Base-by-base conservation (phyloP, 345 rosid genomes). In the Punica granatum region DNA sequence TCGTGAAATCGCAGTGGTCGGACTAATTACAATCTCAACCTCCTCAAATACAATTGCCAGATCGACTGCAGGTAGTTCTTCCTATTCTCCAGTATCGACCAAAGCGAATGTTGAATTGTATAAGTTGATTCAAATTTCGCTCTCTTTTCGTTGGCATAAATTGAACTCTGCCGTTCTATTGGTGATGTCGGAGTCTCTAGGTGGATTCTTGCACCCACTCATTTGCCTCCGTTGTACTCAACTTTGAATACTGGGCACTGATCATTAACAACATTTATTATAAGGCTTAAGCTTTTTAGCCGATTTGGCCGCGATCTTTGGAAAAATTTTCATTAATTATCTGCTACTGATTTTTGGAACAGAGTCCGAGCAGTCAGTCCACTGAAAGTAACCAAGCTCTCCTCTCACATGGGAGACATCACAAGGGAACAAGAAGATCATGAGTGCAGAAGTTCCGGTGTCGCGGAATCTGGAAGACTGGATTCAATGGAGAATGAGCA, bases 31-130 rank as follows among this genome's bases (percentile, higher is more conserved):
- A 78, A 80, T 69, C 79, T 86, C 48, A 75, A 80, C 73, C 92
- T 94, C 59, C 82, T 94, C 65, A 89, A 85, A 76, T 94, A 94
- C 77, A 81, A 91, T 30, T 94, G 99, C 85, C 81, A 76, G 13
- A 78, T 94, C 3, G 83, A 84, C 26, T 89, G 97, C 92, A 93
- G 96, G 98, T 93, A 67, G 36, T 69, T n/a, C 37, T 6, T 44
- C 8, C 41, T 59, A 21, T 26, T 28, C 60, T 56, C 11, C 34
- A 30, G 34, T n/a, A 48, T 14, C 41, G 25, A 51, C 14, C 58
- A 21, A 7, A 51, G n/a, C 2, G n/a, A n/a, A n/a, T 7, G 13
- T 9, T 41, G 10, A 41, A 46, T 23, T 46, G 16, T 2, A 46
- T 14, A 16, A 46, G 19, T 7, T 23, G 7, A 46, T 16, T 46